Evolutionary conservation across 2,329 filamentous ascomycete genomes (phyloP), one percentile per base, ranked within the genome.

Genomic region (Microsporum ferrugineum): DNA sequence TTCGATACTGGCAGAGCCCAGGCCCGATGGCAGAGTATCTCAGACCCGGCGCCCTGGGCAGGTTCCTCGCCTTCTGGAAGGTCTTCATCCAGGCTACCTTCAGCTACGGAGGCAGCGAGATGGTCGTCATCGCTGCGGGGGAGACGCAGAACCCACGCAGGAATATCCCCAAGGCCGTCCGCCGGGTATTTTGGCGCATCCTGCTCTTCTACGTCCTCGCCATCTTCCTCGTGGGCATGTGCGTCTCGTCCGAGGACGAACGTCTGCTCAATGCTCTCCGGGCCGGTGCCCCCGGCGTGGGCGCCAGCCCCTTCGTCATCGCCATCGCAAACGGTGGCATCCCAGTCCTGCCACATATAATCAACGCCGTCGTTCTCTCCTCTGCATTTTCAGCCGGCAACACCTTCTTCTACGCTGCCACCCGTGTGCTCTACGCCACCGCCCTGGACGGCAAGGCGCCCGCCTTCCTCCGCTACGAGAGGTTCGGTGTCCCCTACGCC

Each of bases 281-380:
- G 4, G 67, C 72, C 2, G 70, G 69, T 0, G 72, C 71, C 0
- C 68, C 68, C 8, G 71, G 71, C 41, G 72, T 69, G 2, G 76
- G 76, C 3, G 73, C 75, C 2, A 81, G 78, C 3, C 81, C 81
- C 0, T 83, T 79, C 71, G 80, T 81, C 43, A 79, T 82, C 57
- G 79, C 77, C 5, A 78, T 79, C 29, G 68, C 71, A 38, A 70
- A 75, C 60, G 72, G 76, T 0, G 75, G 77, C n/a, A 80, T 80
- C 47, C 66, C 66, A 7, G 73, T 68, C 12, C 64, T 75, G 1
- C 68, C 67, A 7, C 72, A 69, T 3, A 67, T 78, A 31, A 72
- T 78, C 61, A 77, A 77, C 63, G 73, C 71, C 10, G 67, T 73
- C 7, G 69, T 78, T 17, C 68, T 77, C 31, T 71, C 69, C 14